Evolutionary conservation across 2,329 filamentous ascomycete genomes (phyloP).

Genomic region (Penicillium sp.): DNA sequence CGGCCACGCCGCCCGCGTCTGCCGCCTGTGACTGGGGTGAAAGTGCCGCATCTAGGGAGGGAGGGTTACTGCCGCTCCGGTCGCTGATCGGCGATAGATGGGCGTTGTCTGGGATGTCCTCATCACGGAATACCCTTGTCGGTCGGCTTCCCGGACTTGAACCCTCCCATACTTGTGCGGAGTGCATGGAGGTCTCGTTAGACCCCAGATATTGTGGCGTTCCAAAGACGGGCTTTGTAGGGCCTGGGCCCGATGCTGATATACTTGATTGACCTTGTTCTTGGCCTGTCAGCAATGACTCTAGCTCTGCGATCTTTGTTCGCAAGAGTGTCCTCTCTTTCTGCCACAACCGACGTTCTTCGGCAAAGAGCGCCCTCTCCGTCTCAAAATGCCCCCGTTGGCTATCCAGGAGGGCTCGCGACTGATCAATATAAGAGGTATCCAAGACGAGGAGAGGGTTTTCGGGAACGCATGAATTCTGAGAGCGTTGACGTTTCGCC

Average conservation of each 20-base stretch:
- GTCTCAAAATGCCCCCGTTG: conserved; percentile 45
- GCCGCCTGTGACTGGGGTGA: conserved; percentile 41
- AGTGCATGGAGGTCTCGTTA: conserved; percentile 12
- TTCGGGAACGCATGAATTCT: conserved; percentile 23
- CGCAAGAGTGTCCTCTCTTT: conserved; percentile 48
- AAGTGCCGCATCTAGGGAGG: conserved; percentile 46
- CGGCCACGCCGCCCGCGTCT: conserved; percentile 32
- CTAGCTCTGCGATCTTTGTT: conserved; percentile 47
- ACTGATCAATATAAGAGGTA: conserved; percentile 47
- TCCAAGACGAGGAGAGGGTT: conserved; percentile 32
- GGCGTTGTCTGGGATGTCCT: conserved; percentile 31
- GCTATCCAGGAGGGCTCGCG: conserved; percentile 42
- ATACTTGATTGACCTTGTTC: conserved; percentile 5
- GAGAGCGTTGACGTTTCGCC: conserved; percentile 26
- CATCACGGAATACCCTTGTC: conserved; percentile 50
- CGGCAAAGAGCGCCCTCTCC: conserved; percentile 46
- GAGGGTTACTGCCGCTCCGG: conserved; percentile 31
- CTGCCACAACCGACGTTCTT: conserved; percentile 50
- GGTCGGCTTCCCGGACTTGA: conserved; percentile 44
- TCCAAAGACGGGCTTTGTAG: conserved; percentile 18
- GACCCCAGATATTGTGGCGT: conserved; percentile 14
- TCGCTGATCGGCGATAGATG: conserved; percentile 34
- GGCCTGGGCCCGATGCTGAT: conserved; percentile 10
- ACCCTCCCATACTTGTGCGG: conserved; percentile 49
- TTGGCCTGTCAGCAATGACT: conserved; percentile 36